A percentile compares a stretch with the other conserved stretches of the same genome.
phyloP scores from a whole-genome alignment of 345 rosid genomes.

The Arabis alpina region DNA sequence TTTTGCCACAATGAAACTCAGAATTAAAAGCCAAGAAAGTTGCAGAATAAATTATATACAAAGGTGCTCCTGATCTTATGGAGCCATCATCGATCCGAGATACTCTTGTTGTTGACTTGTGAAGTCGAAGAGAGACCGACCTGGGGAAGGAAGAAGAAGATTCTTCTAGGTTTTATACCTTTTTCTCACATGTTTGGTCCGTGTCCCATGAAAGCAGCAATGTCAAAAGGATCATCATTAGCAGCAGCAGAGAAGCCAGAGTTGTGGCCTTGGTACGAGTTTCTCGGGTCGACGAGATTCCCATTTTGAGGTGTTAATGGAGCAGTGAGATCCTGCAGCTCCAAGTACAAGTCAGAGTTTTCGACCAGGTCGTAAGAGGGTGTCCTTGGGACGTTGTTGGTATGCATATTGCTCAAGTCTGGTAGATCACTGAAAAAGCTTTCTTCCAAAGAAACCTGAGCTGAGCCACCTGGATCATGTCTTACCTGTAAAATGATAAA shows the following conservation, averaged over 20 bases:
- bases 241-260: constrained; percentile 27
- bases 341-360: constrained; percentile 36
- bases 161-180: neutral
- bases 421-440: constrained; percentile 27
- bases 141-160: constrained; percentile 17
- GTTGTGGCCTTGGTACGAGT: constrained; percentile 12
- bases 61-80: constrained; percentile 6
- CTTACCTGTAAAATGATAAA: constrained; percentile 26
- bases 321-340: constrained; percentile 40
- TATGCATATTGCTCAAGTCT: constrained; percentile 28
- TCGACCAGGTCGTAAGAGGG: constrained; percentile 37
- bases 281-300: constrained; percentile 13
- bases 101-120: neutral
- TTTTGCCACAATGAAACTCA: too few relatives aligned
- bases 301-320: constrained; percentile 23
- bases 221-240: constrained; percentile 25
- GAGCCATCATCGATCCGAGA: neutral
- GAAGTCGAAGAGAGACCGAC: constrained; percentile 8
- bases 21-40: neutral
- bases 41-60: neutral
- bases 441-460: constrained; percentile 27
- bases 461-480: constrained; percentile 9
- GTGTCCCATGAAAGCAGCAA: constrained; percentile 16
- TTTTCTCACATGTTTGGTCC: constrained; percentile 20
- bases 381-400: constrained; percentile 28